Conservation (phyloP, 139 green algal genomes). For the Parachlorella kessleri region DNA sequence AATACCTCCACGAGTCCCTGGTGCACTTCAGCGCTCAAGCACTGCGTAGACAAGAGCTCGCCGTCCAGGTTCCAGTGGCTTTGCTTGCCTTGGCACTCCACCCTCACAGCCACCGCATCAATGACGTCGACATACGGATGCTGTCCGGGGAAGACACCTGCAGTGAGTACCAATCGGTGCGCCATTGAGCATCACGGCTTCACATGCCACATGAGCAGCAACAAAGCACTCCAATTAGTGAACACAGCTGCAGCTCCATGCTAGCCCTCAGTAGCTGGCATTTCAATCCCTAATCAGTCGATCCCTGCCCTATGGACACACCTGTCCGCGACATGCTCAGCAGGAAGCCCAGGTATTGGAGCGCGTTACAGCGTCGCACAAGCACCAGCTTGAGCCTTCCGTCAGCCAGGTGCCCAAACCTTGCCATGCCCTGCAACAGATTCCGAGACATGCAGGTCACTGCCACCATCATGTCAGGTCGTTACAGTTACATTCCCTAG, state of each 20-base stretch:
- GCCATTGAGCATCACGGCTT: too few species aligned
- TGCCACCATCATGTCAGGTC: too few species aligned
- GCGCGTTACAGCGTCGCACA: constrained; percentile 46
- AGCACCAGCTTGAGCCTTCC: constrained; percentile 80
- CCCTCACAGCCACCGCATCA: constrained; percentile 49
- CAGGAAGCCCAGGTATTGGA: constrained; percentile 78
- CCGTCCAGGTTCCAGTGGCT: constrained; percentile 86
- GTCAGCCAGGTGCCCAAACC: constrained; percentile 74
- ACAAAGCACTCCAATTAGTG: too few species aligned
- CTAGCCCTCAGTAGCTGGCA: too few species aligned
- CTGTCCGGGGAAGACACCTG: constrained; percentile 52
- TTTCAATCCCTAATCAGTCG: too few species aligned
- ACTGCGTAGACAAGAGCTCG: constrained; percentile 7
- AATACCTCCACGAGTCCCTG: constrained; percentile 75
- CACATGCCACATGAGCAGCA: too few species aligned
- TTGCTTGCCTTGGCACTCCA: constrained; percentile 8
- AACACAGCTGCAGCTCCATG: too few species aligned
- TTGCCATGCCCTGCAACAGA: constrained; percentile 74
- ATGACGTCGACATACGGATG: constrained; percentile 58
- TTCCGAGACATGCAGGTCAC: too few species aligned
- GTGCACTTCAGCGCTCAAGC: constrained; percentile 38
- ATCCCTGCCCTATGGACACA: too few species aligned
- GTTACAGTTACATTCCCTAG: too few species aligned
- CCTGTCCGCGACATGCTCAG: constrained; percentile 42
- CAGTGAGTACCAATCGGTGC: too few species aligned